Evolutionary conservation across 140 eudicot genomes (phyloP).

Genomic region (Cichorium intybus): DNA sequence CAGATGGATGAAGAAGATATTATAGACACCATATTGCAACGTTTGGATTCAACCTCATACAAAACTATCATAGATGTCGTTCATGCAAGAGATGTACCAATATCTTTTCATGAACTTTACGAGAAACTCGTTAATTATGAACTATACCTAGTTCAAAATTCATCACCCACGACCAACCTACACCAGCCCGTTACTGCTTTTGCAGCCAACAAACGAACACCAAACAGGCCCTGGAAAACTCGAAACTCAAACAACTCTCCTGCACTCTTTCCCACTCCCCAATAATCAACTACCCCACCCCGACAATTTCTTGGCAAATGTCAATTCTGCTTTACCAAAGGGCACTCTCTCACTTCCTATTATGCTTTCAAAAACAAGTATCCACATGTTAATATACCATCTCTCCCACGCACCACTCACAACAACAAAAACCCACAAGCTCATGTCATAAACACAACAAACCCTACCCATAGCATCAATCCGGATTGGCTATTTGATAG

Average conservation of each 20-base stretch:
- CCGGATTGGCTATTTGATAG: neutral
- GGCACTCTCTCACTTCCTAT: neutral
- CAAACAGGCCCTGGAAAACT: neutral
- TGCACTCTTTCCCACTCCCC: neutral
- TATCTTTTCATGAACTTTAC: too few relatives aligned
- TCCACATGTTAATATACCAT: neutral
- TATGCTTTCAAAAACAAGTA: neutral
- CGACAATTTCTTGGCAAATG: neutral
- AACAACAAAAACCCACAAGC: neutral
- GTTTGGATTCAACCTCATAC: neutral
- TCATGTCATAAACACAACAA: neutral
- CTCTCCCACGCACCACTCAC: neutral
- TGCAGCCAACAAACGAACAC: neutral
- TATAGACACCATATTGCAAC: too few relatives aligned
- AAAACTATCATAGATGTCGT: neutral
- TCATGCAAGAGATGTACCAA: neutral
- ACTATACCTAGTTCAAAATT: neutral
- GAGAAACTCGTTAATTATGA: neutral
- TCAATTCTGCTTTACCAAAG: neutral
- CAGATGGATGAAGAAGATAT: too few relatives aligned
- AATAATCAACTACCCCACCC: neutral
- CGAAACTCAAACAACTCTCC: neutral
- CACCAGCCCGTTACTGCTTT: neutral
- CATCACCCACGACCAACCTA: neutral
- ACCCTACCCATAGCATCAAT: neutral